Conservation (phyloP, 2,329 filamentous ascomycete species). For the Talaromyces sp. region DNA sequence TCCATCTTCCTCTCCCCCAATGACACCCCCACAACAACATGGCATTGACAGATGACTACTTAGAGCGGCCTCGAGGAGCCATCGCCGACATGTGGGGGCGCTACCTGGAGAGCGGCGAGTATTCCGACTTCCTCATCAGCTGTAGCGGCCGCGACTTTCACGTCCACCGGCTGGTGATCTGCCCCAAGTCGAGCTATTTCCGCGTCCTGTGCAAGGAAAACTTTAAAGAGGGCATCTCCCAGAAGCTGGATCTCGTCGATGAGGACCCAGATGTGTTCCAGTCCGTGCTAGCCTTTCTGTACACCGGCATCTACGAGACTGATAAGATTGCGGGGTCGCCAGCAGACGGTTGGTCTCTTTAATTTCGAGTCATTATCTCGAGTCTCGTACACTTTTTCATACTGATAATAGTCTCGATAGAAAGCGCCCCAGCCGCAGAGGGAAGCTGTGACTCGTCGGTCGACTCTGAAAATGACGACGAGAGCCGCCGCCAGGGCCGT, state of each 20-base stretch:
- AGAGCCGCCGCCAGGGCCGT: slow-evolving; percentile 3
- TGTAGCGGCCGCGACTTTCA: slow-evolving; percentile 28
- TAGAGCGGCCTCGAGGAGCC: slow-evolving; percentile 9
- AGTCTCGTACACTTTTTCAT: neutral
- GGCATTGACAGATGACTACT: slow-evolving; percentile 9
- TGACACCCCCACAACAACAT: neutral
- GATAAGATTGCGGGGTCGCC: slow-evolving; percentile 9
- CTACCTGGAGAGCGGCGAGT: slow-evolving; percentile 19
- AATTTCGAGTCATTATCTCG: neutral
- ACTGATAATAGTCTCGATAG: neutral
- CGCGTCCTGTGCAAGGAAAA: slow-evolving; percentile 20
- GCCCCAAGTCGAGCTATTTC: slow-evolving; percentile 32
- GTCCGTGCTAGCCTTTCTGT: slow-evolving; percentile 13
- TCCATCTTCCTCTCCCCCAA: neutral
- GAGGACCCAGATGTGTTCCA: slow-evolving; percentile 14
- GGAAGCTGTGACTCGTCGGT: slow-evolving; percentile 9
- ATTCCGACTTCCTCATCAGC: slow-evolving; percentile 30
- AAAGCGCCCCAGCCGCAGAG: neutral
- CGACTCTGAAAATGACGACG: slow-evolving; percentile 13
- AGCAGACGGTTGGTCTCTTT: slow-evolving; percentile 2
- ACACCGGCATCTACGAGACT: slow-evolving; percentile 14
- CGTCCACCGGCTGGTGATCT: slow-evolving; percentile 32
- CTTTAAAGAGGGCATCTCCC: slow-evolving; percentile 22
- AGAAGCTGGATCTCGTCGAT: slow-evolving; percentile 11
- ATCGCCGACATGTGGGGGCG: slow-evolving; percentile 13